Evolutionary conservation across 202 grass and related monocot genomes (phyloP), one percentile per base, ranked within the genome.

Genomic region (Zizania palustris): DNA sequence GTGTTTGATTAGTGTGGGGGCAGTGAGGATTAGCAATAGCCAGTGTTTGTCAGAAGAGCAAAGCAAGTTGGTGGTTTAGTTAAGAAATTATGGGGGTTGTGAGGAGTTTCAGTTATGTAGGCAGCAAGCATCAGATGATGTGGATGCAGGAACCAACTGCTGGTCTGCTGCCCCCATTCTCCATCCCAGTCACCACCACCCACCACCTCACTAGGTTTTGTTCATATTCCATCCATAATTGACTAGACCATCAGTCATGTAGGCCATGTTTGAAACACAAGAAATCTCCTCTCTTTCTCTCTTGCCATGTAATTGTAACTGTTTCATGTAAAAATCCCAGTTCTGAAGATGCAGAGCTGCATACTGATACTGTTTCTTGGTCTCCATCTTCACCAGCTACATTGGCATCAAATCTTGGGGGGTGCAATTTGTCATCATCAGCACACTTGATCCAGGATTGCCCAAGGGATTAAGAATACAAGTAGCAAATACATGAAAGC

Each of bases 11-110:
- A 79, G 19, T 21, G 15, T 45, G 69, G 41, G 61, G 50, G 55
- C 39, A 18, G 36, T 49, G 54, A 37, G 53, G 44, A 67, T 73
- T 78, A 78, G 45, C 44, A 67, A 68, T 78, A 78, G 45, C 44
- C 74, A 68, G 67, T 28, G 62, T 20, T 45, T 79, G 74, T 68
- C 80, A 74, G 85, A 73, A 73, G 67, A 45, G 83, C 54, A 83
- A 73, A 83, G 54, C 44, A 73, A 62, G 53, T 54, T 61, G 79
- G 44, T 61, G 22, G 63, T 60, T 77, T 63, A 77, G 5, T 22
- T 50, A 53, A 80, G 71, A 11, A 44, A 54, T 61, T 11, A 0
- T 13, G 11, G 11, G 19, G 40, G 19, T 67, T 67, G 33, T 11
- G 50, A 75, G 28, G 28, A 33, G 41, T 16, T 16, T 49, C 19